Base-by-base conservation (phyloP, 2,329 filamentous ascomycete genomes). In the Claviceps pazoutovae region DNA sequence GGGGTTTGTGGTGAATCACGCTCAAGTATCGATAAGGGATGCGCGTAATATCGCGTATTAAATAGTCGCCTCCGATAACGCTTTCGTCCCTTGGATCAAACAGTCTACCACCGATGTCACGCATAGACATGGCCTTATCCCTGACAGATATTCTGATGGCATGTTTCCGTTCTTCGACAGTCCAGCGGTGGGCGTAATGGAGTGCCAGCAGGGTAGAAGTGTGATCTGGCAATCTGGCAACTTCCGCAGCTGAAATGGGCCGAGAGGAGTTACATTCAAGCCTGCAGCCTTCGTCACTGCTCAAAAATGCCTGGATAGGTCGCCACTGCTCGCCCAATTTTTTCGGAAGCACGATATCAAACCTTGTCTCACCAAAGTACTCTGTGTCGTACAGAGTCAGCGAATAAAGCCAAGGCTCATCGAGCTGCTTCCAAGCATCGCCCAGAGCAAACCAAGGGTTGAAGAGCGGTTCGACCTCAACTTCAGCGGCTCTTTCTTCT, bases 391-490 rank as follows among this genome's bases (percentile, higher is more conserved):
- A 51, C 6, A 74, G 60, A 5, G 56, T 64, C 57, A 69, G 5
- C 60, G 55, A 17, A 57, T 66, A 59, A 49, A 59, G 19, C 63
- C 60, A 58, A 52, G 54, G 57, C n/a, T 55, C 50, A 0, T 50
- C 47, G 0, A 34, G 30, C 0, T 55, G 44, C 16, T 56, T 57
- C 77, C 76, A 80, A 4, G 63, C 62, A 19, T 59, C 57, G 0
- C 73, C 70, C 8, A 79, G 58, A 4, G 58, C 50, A 0, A 54
- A 51, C 77, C 78, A 81, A 0, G 77, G 77, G 21, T 69, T 70
- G 50, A 71, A 65, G 16, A 66, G 61, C 5, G 64, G 60, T 4
- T 66, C 64, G 3, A 73, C 70, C 4, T 62, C 54, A 2, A 65
- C 59, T 9, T 69, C 57, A 0, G 69, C 54, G 2, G 60, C 60